phyloP scores from a whole-genome alignment of 768 basidiomycete species.

The Lactarius trivialis region DNA sequence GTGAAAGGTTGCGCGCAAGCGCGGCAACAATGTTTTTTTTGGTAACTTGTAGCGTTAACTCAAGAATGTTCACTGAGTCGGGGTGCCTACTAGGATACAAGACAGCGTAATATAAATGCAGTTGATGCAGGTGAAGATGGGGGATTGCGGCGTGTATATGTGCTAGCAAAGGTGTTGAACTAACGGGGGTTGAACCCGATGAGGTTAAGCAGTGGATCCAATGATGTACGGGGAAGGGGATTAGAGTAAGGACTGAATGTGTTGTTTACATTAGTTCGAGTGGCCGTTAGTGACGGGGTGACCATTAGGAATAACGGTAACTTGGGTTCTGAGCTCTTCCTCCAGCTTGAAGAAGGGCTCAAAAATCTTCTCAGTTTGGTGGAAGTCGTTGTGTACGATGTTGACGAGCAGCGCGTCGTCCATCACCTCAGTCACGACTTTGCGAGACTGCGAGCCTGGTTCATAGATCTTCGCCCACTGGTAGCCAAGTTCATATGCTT shows the following conservation, averaged over 20 bases:
- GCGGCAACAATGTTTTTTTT: neutral
- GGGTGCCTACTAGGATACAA: constrained; percentile 10
- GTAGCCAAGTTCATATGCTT: constrained; percentile 85
- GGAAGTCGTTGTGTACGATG: constrained; percentile 95
- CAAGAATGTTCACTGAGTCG: neutral
- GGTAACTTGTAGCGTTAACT: constrained; percentile 1
- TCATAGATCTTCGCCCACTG: constrained; percentile 92
- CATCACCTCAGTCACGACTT: constrained; percentile 74
- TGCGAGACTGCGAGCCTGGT: constrained; percentile 61
- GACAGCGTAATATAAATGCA: constrained; percentile 24
- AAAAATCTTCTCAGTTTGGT: constrained; percentile 78
- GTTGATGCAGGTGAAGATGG: constrained; percentile 31
- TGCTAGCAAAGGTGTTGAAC: constrained; percentile 20
- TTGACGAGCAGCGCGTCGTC: constrained; percentile 82
- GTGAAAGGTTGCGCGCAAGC: neutral
- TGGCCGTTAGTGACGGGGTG: constrained; percentile 23
- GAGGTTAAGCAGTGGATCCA: constrained; percentile 3
- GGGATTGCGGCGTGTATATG: constrained; percentile 22
- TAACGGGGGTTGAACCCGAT: constrained; percentile 24
- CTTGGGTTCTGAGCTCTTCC: constrained; percentile 47
- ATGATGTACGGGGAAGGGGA: constrained; percentile 22
- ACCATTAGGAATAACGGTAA: constrained; percentile 2
- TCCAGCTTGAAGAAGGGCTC: constrained; percentile 77
- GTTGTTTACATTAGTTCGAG: constrained; percentile 18
- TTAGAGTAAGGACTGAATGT: neutral